These are phyloP conservation scores for Hypomontagnella submonticulosa DNA, from an alignment of 495 filamentous ascomycete species.

Conservation along the genomic window DNA sequence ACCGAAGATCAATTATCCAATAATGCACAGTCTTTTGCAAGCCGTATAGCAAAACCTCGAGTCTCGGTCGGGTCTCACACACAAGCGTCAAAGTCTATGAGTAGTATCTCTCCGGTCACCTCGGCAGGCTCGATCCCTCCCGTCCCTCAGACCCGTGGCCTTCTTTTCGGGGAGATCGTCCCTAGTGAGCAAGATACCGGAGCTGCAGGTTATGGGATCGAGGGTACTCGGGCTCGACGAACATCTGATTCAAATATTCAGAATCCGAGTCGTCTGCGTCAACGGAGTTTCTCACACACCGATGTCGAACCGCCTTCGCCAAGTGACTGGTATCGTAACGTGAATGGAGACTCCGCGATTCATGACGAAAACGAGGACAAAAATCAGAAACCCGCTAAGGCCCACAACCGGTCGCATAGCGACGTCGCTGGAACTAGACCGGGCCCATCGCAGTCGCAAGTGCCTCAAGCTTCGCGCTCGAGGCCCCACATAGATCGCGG, in stretches of 20 bases:
- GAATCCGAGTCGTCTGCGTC: slow-evolving; percentile 48
- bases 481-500: slow-evolving; percentile 46
- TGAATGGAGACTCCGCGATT: slow-evolving; percentile 43
- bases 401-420: slow-evolving; percentile 61
- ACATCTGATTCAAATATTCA: slow-evolving; percentile 61
- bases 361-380: slow-evolving; percentile 48
- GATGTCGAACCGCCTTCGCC: slow-evolving; percentile 62
- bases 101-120: slow-evolving; percentile 51
- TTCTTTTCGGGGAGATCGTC: slow-evolving; percentile 65
- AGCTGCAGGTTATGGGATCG: slow-evolving; percentile 62
- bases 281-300: slow-evolving; percentile 58
- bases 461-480: slow-evolving; percentile 35
- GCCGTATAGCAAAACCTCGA: slow-evolving; percentile 61
- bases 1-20: slow-evolving; percentile 57
- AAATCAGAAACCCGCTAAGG: slow-evolving; percentile 47
- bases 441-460: slow-evolving; percentile 40
- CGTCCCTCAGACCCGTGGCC: slow-evolving; percentile 43
- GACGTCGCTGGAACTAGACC: slow-evolving; percentile 57
- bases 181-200: slow-evolving; percentile 54
- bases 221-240: slow-evolving; percentile 51
- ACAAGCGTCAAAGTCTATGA: slow-evolving; percentile 59
- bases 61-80: slow-evolving; percentile 50
- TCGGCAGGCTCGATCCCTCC: slow-evolving; percentile 40
- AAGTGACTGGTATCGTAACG: slow-evolving; percentile 64
- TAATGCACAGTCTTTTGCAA: slow-evolving; percentile 64